These are phyloP conservation scores for Chlamydomonas asymmetrica DNA, from an alignment of 139 green algal genomes.

Conservation along the genomic window DNA sequence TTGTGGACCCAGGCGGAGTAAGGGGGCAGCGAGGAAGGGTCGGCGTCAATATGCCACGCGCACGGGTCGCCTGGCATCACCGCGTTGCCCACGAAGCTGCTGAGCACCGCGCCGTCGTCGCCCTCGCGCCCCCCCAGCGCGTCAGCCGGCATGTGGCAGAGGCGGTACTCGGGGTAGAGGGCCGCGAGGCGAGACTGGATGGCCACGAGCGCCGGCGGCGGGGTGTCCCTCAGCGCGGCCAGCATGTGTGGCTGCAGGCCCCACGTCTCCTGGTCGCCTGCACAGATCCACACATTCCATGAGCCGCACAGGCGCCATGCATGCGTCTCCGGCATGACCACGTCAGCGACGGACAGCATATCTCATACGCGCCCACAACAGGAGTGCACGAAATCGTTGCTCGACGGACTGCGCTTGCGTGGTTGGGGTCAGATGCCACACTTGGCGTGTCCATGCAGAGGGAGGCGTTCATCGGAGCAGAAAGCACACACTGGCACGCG, in stretches of 20 bases:
- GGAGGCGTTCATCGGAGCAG: no score
- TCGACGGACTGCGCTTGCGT: no score
- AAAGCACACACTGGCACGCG: no score
- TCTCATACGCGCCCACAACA: no score
- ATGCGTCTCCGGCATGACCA: no score
- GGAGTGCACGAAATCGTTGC: no score
- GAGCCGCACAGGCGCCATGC: no score
- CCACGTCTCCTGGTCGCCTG: slow-evolving; percentile 40
- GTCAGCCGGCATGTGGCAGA: slow-evolving; percentile 37
- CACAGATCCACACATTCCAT: no score
- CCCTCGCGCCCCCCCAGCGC: not conserved
- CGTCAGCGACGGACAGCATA: no score
- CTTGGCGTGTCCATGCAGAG: no score
- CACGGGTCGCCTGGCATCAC: slow-evolving; percentile 69
- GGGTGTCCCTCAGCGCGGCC: slow-evolving; percentile 10
- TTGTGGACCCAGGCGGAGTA: slow-evolving; percentile 53
- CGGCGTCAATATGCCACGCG: slow-evolving; percentile 75
- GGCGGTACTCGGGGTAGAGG: slow-evolving; percentile 36
- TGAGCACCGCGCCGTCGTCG: slow-evolving; percentile 1
- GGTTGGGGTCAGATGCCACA: no score
- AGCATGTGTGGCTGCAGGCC: slow-evolving; percentile 30
- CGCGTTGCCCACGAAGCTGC: slow-evolving; percentile 61
- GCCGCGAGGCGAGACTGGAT: slow-evolving; percentile 38
- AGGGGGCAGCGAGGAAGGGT: slow-evolving; percentile 65
- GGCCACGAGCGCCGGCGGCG: slow-evolving; percentile 28